Evolutionary conservation across 2,329 filamentous ascomycete species (phyloP), one percentile per base, ranked within the genome.

Genomic region (Arthrobotrys pseudoclavata): DNA sequence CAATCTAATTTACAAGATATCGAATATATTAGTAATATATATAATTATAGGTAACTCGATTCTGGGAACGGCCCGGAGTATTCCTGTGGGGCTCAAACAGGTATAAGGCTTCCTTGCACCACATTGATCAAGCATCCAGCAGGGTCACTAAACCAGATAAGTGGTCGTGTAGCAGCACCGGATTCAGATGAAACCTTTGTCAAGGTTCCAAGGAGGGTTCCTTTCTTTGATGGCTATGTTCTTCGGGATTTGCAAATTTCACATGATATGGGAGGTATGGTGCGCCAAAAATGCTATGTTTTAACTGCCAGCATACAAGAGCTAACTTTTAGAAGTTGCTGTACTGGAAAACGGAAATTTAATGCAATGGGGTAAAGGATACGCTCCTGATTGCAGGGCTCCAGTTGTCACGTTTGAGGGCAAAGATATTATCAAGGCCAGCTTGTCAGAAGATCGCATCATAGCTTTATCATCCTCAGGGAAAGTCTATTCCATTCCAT

Each of bases 51-150:
- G 74, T 79, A 5, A 62, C 79, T 63, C 79, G 71, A 42, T 80
- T 80, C 37, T 88, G 89, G 86, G 89, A 90, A 84, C 90, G 92
- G 76, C 95, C 96, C 0, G 96, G 94, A 1, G 91, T 98, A 0
- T 98, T 97, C 84, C 90, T 91, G 4, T 99, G 96, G 95, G 96
- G 96, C 0, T 93, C 91, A 18, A 99, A 99, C 82, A 77, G 70
- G 81, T 60, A 42, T 81, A 72, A 67, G 61, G 20, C 7, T n/a
- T n/a, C 40, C 15, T 69, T 20, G 29, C 4, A 18, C 0, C 7
- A 53, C 3, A 1, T 24, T 29, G 15, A 20, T 40, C 4, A 42
- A 55, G 26, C 10, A 18, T 57, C 13, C n/a, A 6, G 13, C n/a
- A 53, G 34, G 26, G 12, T 62, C 61, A 22, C 63, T 79, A 70